Conservation (phyloP, 2,329 filamentous ascomycete genomes). For the Arachnopeziza araneosa region DNA sequence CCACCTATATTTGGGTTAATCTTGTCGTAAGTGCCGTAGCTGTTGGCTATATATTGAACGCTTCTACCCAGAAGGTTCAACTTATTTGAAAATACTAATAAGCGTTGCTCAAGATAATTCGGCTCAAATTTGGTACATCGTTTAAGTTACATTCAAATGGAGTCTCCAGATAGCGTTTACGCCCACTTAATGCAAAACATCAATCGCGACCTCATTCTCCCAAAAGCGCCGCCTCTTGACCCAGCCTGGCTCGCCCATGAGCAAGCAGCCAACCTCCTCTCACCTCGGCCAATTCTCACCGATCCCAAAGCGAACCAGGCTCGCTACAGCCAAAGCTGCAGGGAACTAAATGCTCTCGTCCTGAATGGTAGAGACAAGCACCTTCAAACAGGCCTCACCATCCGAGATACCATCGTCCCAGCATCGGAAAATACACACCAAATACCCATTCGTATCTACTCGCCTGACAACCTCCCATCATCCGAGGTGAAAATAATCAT, state of each 20-base stretch:
- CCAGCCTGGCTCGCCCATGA: slow-evolving; percentile 38
- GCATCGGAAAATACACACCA: not conserved
- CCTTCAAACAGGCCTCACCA: slow-evolving; percentile 32
- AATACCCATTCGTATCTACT: slow-evolving; percentile 20
- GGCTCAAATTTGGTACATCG: not conserved
- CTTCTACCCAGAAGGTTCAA: no score
- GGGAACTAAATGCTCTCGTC: slow-evolving; percentile 35
- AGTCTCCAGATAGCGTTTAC: not conserved
- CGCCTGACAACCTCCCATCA: not conserved
- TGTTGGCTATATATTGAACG: no score
- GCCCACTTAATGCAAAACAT: not conserved
- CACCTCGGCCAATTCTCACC: slow-evolving; percentile 25
- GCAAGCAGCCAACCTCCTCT: slow-evolving; percentile 25
- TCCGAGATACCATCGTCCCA: slow-evolving; percentile 12
- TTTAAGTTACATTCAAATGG: not conserved
- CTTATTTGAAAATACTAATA: no score
- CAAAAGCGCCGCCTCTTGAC: slow-evolving; percentile 33
- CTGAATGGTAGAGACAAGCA: slow-evolving; percentile 31
- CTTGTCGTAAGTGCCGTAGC: no score
- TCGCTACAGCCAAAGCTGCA: slow-evolving; percentile 38
- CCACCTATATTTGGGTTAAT: no score
- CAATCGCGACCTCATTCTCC: slow-evolving; percentile 9
- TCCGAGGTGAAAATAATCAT: slow-evolving; percentile 28
- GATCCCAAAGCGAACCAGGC: slow-evolving; percentile 16
- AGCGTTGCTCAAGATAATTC: no score